Evolutionary conservation across 768 basidiomycete genomes (phyloP).

Genomic region (Xerocomellus amylosporus): DNA sequence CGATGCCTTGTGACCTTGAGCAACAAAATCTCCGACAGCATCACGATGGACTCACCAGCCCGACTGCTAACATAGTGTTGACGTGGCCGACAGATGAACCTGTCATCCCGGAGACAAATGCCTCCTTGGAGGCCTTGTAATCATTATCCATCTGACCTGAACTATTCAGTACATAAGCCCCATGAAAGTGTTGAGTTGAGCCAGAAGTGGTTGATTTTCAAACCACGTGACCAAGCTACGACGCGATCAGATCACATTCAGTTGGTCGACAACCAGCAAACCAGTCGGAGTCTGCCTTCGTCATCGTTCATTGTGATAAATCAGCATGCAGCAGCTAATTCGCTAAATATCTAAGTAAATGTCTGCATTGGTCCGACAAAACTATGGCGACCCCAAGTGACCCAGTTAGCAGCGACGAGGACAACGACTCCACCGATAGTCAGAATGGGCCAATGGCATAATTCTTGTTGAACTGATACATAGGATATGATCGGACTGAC

Average conservation of each 20-base stretch:
- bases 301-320: neutral
- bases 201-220: neutral
- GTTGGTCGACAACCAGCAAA: too few species aligned
- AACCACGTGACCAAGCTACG: conserved; percentile 17
- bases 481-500: conserved; percentile 47
- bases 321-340: neutral
- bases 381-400: conserved; percentile 43
- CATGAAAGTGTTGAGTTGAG: neutral
- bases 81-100: conserved; percentile 70
- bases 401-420: conserved; percentile 46
- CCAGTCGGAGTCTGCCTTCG: too few species aligned
- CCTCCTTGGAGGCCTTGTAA: conserved; percentile 81
- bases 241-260: neutral
- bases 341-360: neutral
- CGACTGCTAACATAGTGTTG: conserved; percentile 63
- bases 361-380: conserved; percentile 49
- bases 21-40: neutral
- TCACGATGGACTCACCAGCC: conserved; percentile 48
- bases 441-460: too few species aligned
- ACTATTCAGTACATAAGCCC: neutral
- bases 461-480: too few species aligned
- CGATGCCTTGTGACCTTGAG: conserved; percentile 52
- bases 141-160: conserved; percentile 15
- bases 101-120: conserved; percentile 70
- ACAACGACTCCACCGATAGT: conserved; percentile 42